Evolutionary conservation across 306 rosid species (phyloP).

Genomic region (Trichosanthes truncata): DNA sequence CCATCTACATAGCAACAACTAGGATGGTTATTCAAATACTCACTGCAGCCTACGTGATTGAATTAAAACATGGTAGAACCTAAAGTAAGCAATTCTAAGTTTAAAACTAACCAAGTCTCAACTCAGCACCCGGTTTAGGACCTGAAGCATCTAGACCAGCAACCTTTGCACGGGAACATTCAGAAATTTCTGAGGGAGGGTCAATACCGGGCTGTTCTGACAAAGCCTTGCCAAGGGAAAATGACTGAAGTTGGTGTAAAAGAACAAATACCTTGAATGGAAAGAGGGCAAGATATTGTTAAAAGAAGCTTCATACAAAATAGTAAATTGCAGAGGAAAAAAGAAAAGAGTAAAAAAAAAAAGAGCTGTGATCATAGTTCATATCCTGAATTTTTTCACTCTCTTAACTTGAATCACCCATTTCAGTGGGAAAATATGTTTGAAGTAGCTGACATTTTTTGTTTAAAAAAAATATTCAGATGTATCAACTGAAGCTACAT

Average conservation of each 20-base stretch:
- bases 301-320: background rate
- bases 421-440: background rate
- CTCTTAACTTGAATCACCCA: background rate
- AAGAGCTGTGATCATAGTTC: background rate
- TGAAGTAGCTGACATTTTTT: background rate
- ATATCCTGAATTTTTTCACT: background rate
- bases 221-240: conserved; percentile 68
- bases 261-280: conserved; percentile 67
- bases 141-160: conserved; percentile 51
- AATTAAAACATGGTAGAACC: background rate
- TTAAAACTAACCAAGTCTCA: conserved; percentile 61
- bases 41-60: background rate
- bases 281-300: conserved; percentile 1
- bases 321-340: background rate
- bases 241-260: conserved; percentile 73
- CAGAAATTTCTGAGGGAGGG: conserved; percentile 41
- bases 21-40: conserved; percentile 11
- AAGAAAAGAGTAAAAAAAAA: background rate
- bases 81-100: conserved; percentile 2
- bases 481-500: background rate
- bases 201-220: conserved; percentile 62
- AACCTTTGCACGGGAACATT: conserved; percentile 38
- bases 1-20: conserved; percentile 41
- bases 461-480: background rate
- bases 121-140: conserved; percentile 69